Evolutionary conservation across 345 rosid genomes (phyloP).

Genomic region (Gossypium raimondii): DNA sequence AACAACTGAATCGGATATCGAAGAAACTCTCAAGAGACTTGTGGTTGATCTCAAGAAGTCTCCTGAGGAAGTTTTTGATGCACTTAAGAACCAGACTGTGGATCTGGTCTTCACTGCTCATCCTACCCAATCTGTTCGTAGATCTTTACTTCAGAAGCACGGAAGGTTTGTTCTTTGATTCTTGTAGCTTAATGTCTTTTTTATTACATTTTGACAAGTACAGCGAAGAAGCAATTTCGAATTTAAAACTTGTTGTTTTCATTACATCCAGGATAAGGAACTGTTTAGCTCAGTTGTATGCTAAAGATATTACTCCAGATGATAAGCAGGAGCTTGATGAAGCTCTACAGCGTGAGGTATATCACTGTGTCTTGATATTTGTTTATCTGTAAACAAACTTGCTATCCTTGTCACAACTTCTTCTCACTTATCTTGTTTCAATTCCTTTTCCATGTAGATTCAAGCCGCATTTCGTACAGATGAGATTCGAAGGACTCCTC

Average conservation of each 20-base stretch:
- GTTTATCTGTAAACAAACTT: not conserved
- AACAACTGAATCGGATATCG: slow-evolving; percentile 90
- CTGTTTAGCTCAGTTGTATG: slow-evolving; percentile 82
- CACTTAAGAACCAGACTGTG: slow-evolving; percentile 92
- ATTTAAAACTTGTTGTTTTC: slow-evolving; percentile 2
- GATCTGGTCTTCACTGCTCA: slow-evolving; percentile 98
- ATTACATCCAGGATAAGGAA: slow-evolving; percentile 60
- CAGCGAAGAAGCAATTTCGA: not conserved
- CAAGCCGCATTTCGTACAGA: slow-evolving; percentile 99
- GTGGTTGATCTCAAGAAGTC: slow-evolving; percentile 73
- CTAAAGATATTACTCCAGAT: slow-evolving; percentile 94
- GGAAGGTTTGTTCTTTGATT: slow-evolving; percentile 52
- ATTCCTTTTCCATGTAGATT: slow-evolving; percentile 41
- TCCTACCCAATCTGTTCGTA: slow-evolving; percentile 92
- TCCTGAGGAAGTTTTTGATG: slow-evolving; percentile 88
- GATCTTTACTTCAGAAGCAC: slow-evolving; percentile 98
- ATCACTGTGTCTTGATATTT: not conserved
- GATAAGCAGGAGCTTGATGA: slow-evolving; percentile 99
- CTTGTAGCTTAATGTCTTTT: not conserved
- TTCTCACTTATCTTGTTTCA: not conserved
- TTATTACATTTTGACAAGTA: not conserved
- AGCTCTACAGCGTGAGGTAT: slow-evolving; percentile 91
- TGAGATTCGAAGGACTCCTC: slow-evolving; percentile 97
- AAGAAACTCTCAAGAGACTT: slow-evolving; percentile 90
- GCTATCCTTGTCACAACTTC: not conserved